Evolutionary conservation across 306 rosid species (phyloP), one percentile per base, ranked within the genome.

Genomic region (Astragalus glycyphyllos): DNA sequence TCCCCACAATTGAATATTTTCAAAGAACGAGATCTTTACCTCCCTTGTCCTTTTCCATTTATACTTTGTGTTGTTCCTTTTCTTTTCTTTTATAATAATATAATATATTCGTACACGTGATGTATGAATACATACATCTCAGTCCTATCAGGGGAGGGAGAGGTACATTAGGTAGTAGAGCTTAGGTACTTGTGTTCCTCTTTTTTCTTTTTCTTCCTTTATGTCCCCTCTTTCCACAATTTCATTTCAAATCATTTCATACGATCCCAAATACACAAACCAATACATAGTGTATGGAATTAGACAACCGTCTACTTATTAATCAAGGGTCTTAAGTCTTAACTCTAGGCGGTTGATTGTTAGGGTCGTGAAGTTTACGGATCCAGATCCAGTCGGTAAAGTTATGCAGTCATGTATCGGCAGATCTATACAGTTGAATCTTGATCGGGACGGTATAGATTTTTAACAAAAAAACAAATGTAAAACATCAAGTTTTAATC

Each of bases 1-100:
- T 62, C 84, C 84, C 78, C 66, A 78, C 72, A 58, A 74, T 69
- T 62, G 72, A 77, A 77, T 77, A 67, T 70, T 65, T 70, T 79
- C 63, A 66, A 68, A 78, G 72, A 69, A 70, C 78, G 63, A 82
- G 64, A 78, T 74, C 76, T 78, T 59, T 73, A 67, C 48, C 80
- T 63, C 58, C 72, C 81, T 69, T 74, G 83, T 78, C 86, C 74
- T 77, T 82, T 77, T 77, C 74, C 74, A 62, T 77, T 77, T 81
- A 81, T 68, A 72, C 82, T 72, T 66, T 81, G 38, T 72, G 54
- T 35, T 81, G 51, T 51, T 66, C 44, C 46, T 45, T 45, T 34
- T 15, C 16, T 8, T 47, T 53, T 54, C 4, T 16, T 0, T 12
- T 34, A 29, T 48, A 69, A 41, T 58, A 9, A 23, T 56, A 20